Evolutionary conservation across 352 stramenopile genomes (phyloP).

Genomic region (Elongisporangium prolatum): DNA sequence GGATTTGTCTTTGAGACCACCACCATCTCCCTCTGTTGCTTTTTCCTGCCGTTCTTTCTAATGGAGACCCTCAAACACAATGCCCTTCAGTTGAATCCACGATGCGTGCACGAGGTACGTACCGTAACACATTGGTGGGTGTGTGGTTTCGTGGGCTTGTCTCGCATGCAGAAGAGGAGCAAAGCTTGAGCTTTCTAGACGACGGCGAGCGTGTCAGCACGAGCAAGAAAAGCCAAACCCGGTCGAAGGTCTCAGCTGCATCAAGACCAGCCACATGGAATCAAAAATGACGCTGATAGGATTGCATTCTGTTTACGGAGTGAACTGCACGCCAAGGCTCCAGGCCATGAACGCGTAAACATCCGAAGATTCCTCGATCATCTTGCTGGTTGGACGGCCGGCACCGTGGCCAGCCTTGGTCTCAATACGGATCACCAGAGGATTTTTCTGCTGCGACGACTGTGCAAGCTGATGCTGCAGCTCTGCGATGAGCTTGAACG

Average conservation of each 20-base stretch:
- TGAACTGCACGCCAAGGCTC: conserved; percentile 48
- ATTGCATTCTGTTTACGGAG: conserved; percentile 16
- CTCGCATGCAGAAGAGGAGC: neutral
- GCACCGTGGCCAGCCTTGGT: conserved; percentile 86
- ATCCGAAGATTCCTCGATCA: conserved; percentile 83
- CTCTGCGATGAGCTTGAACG: conserved; percentile 88
- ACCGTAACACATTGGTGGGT: neutral
- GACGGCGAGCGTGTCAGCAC: neutral
- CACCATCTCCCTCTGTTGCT: neutral
- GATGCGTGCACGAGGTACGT: neutral
- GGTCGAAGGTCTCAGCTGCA: neutral
- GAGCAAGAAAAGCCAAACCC: neutral
- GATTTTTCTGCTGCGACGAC: conserved; percentile 64
- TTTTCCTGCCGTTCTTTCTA: neutral
- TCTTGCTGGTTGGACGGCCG: conserved; percentile 86
- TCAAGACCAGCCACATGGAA: neutral
- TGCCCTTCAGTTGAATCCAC: neutral
- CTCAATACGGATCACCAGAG: conserved; percentile 87
- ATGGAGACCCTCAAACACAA: too few species aligned
- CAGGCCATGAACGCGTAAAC: conserved; percentile 86
- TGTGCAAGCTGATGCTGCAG: conserved; percentile 75
- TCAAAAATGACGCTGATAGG: neutral
- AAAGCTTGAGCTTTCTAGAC: neutral
- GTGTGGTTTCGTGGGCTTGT: neutral
- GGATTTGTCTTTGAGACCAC: neutral